These are phyloP conservation scores for Citrus inodora DNA, from an alignment of 345 rosid genomes.

Conservation along the genomic window DNA sequence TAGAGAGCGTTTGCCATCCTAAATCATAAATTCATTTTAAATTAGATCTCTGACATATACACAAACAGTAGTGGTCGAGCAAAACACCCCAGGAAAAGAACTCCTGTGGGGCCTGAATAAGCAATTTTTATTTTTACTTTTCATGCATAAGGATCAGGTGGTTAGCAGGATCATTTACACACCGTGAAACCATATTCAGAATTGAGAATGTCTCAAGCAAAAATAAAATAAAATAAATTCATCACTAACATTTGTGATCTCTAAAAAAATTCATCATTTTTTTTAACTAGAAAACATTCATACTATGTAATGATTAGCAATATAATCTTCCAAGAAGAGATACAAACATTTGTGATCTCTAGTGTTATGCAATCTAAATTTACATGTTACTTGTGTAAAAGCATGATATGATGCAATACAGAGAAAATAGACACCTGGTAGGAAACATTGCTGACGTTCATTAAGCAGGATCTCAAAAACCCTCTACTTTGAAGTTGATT, in stretches of 20 bases:
- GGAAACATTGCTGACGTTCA: constrained; percentile 62
- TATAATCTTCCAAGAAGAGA: neutral
- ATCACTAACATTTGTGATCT: neutral
- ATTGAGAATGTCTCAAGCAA: neutral
- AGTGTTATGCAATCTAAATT: neutral
- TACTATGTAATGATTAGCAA: neutral
- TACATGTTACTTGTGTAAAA: neutral
- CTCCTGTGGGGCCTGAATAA: neutral
- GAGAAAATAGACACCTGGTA: constrained; percentile 49
- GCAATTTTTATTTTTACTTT: neutral
- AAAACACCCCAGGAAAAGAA: neutral
- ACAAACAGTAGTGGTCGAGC: neutral
- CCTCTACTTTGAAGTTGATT: constrained; percentile 96
- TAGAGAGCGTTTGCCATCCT: constrained; percentile 74
- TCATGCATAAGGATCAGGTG: neutral
- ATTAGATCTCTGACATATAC: neutral
- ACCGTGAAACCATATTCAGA: neutral
- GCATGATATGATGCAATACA: neutral
- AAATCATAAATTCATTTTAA: constrained; percentile 9
- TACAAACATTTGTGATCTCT: neutral
- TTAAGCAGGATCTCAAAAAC: constrained; percentile 70
- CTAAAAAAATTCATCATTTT: neutral
- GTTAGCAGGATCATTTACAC: neutral
- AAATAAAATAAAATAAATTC: neutral
- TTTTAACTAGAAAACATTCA: neutral